A percentile compares a stretch with the other conserved stretches of the same genome.
These are phyloP conservation scores for Ganoderma boninense DNA, from an alignment of 1,284 basidiomycete species.

Conservation along the genomic window DNA sequence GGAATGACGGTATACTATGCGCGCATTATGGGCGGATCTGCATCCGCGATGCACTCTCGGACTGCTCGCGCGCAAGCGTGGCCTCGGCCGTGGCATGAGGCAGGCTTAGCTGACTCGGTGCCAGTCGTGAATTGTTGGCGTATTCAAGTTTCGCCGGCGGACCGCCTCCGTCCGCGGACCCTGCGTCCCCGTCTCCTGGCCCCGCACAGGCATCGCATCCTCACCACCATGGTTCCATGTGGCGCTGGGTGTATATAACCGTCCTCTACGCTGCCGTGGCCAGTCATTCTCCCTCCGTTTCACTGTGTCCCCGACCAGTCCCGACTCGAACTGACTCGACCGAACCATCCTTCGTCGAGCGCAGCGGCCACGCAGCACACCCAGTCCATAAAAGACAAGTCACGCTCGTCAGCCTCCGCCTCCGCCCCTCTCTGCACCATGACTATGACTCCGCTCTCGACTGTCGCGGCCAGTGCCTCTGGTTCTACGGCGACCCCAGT, in stretches of 20 bases:
- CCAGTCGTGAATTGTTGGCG: slow-evolving; percentile 4
- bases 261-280: background rate
- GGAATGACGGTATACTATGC: too few relatives aligned
- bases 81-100: background rate
- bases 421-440: slow-evolving; percentile 11
- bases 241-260: slow-evolving; percentile 12
- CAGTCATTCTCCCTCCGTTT: slow-evolving; percentile 10
- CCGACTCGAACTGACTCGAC: slow-evolving; percentile 13
- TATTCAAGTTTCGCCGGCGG: slow-evolving; percentile 18
- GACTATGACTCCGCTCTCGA: slow-evolving; percentile 26
- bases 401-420: background rate
- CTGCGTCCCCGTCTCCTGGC: slow-evolving; percentile 5
- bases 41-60: slow-evolving; percentile 2
- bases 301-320: background rate
- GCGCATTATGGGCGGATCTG: background rate
- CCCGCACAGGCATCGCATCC: slow-evolving; percentile 11
- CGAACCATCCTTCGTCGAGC: background rate
- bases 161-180: slow-evolving; percentile 7
- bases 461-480: background rate
- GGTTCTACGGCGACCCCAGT: slow-evolving; percentile 14
- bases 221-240: too few relatives aligned
- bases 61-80: background rate
- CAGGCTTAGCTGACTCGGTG: slow-evolving; percentile 13
- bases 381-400: slow-evolving; percentile 4
- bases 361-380: background rate